A percentile compares a stretch with the other conserved stretches of the same genome.
phyloP scores from a whole-genome alignment of 2,329 filamentous ascomycete genomes.

The Microdochium nivale region DNA sequence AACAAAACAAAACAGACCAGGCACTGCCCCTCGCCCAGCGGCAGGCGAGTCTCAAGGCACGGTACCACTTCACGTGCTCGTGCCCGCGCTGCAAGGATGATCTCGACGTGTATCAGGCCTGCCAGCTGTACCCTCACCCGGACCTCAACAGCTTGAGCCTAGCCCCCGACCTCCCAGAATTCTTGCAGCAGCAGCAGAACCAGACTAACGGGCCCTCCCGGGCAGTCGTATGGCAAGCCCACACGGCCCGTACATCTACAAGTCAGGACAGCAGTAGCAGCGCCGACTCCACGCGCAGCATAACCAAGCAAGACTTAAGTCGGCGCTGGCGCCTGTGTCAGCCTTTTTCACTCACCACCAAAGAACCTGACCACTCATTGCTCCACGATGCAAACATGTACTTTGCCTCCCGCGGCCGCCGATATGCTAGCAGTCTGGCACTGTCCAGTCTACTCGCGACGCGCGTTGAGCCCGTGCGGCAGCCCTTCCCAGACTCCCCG shows the following conservation, averaged over 20 bases:
- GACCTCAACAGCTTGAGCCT: conserved; percentile 37
- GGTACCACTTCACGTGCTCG: conserved; percentile 44
- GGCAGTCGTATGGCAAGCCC: too few species aligned
- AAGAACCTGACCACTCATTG: conserved; percentile 40
- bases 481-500: conserved; percentile 39
- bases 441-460: conserved; percentile 38
- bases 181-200: conserved; percentile 21
- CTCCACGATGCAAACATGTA: conserved; percentile 35
- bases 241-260: too few species aligned
- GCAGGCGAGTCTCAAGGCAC: conserved; percentile 27
- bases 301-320: conserved; percentile 18
- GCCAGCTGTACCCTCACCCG: conserved; percentile 28
- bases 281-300: too few species aligned
- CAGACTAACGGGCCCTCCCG: too few species aligned
- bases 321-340: conserved; percentile 27
- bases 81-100: conserved; percentile 42
- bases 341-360: conserved; percentile 19
- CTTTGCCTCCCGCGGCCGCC: conserved; percentile 32
- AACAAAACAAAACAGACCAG: conserved; percentile 36
- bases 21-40: conserved; percentile 34
- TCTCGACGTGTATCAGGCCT: conserved; percentile 45
- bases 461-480: conserved; percentile 39
- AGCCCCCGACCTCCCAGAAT: conserved; percentile 25
- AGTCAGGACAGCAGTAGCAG: neutral
- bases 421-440: conserved; percentile 30